Conservation (phyloP, 768 basidiomycete genomes). For the Tulasnella sp. region DNA sequence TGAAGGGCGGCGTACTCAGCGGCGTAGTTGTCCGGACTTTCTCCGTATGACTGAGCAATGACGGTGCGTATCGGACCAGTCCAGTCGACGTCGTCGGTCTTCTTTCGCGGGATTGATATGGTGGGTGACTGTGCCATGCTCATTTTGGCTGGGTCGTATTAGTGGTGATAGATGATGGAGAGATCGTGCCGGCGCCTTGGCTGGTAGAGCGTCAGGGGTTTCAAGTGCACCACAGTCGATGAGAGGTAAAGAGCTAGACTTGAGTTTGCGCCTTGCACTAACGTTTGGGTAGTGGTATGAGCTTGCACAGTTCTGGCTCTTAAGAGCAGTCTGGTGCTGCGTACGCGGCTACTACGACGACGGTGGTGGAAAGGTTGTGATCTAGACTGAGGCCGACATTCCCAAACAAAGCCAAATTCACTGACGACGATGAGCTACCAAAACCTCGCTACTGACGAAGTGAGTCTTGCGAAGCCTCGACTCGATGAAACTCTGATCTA, state of each 20-base stretch:
- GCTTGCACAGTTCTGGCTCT: not conserved
- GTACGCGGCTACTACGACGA: not conserved
- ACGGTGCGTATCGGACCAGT: conserved; percentile 72
- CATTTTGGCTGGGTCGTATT: not conserved
- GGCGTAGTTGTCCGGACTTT: conserved; percentile 79
- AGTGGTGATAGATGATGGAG: too few species aligned
- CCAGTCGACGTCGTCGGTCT: conserved; percentile 95
- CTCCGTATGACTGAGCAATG: conserved; percentile 87
- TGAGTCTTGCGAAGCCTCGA: not conserved
- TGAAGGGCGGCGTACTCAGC: conserved; percentile 77
- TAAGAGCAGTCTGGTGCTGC: not conserved
- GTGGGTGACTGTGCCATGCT: conserved; percentile 54
- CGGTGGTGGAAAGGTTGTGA: conserved; percentile 1
- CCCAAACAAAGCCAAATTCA: not conserved
- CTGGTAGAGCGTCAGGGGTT: too few species aligned
- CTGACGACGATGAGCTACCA: conserved; percentile 7
- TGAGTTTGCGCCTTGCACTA: not conserved
- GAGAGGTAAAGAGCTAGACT: not conserved
- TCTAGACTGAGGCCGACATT: not conserved
- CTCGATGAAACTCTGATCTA: not conserved
- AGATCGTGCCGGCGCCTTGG: too few species aligned
- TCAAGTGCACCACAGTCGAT: too few species aligned
- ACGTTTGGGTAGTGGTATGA: not conserved
- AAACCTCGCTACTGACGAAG: conserved; percentile 9
- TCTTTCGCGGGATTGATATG: conserved; percentile 86